phyloP scores from a whole-genome alignment of 129 eudicot genomes.

The Chrysanthemum lavandulifolium region DNA sequence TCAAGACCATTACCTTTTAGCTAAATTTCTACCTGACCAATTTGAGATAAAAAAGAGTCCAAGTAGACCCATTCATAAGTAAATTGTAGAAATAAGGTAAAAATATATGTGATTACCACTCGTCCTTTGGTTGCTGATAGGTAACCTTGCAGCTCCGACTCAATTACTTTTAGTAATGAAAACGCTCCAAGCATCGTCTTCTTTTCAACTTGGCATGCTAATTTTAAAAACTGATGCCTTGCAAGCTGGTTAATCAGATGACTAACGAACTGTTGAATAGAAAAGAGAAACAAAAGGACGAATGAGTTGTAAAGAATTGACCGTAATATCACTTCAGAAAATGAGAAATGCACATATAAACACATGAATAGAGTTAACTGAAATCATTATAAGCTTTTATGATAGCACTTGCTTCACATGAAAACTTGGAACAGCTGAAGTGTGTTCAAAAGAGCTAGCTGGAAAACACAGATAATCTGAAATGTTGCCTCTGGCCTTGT shows the following conservation, averaged over 20 bases:
- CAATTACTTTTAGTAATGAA: constrained; percentile 88
- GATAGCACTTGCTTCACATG: too few relatives aligned
- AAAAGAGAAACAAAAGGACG: not conserved
- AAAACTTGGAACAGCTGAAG: too few relatives aligned
- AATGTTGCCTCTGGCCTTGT: too few relatives aligned
- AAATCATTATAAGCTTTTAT: too few relatives aligned
- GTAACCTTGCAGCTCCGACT: constrained; percentile 87
- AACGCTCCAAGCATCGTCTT: constrained; percentile 95
- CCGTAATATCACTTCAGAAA: not conserved
- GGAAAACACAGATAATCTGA: too few relatives aligned
- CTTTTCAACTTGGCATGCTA: constrained; percentile 97
- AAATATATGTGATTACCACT: constrained; percentile 56
- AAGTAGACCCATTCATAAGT: not conserved
- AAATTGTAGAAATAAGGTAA: not conserved
- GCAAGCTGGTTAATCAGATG: constrained; percentile 90
- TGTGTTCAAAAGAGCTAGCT: too few relatives aligned
- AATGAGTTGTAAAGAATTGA: not conserved
- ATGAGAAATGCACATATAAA: not conserved
- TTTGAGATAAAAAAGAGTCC: not conserved
- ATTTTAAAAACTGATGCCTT: constrained; percentile 80
- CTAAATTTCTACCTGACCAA: not conserved
- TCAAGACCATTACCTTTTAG: not conserved
- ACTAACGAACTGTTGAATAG: constrained; percentile 66
- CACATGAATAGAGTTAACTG: too few relatives aligned
- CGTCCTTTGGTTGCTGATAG: constrained; percentile 87